Conservation (phyloP, 2,329 filamentous ascomycete genomes). For the Bipolaris cookei region DNA sequence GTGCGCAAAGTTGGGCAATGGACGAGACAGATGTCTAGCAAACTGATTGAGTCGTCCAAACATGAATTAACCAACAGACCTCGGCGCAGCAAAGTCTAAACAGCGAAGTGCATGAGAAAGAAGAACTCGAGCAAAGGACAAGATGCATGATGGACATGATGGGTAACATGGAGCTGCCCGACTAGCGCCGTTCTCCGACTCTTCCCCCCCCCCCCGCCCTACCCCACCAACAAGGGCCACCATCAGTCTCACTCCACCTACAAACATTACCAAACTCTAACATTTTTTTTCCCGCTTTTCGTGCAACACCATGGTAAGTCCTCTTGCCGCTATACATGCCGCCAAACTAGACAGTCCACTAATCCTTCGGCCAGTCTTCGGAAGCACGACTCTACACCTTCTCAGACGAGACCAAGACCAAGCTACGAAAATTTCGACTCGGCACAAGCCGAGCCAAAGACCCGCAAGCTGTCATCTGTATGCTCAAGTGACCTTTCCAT, state of each 20-base stretch:
- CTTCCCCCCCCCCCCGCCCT: slow-evolving; percentile 22
- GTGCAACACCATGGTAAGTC: slow-evolving; percentile 29
- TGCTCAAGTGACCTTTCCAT: slow-evolving; percentile 41
- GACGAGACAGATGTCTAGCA: slow-evolving; percentile 71
- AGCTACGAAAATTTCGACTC: slow-evolving; percentile 92
- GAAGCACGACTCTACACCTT: slow-evolving; percentile 92
- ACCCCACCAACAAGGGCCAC: slow-evolving; percentile 14
- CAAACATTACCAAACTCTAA: slow-evolving; percentile 13
- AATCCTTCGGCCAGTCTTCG: slow-evolving; percentile 60
- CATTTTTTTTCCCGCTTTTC: slow-evolving; percentile 3
- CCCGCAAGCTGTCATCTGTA: slow-evolving; percentile 94
- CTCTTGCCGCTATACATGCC: not conserved
- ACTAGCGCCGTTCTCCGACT: slow-evolving; percentile 24
- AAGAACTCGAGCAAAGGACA: slow-evolving; percentile 9
- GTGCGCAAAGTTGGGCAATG: slow-evolving; percentile 64
- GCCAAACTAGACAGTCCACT: not conserved
- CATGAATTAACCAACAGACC: slow-evolving; percentile 61
- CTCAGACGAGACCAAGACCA: slow-evolving; percentile 85
- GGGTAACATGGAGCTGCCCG: slow-evolving; percentile 8
- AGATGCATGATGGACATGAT: slow-evolving; percentile 10
- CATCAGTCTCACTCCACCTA: slow-evolving; percentile 28
- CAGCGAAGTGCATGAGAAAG: slow-evolving; percentile 27
- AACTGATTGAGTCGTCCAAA: slow-evolving; percentile 77
- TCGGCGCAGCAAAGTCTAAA: slow-evolving; percentile 15
- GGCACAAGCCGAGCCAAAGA: slow-evolving; percentile 85